Base-by-base conservation (phyloP, 441 rosid species). In the Adansonia madagascariensis region DNA sequence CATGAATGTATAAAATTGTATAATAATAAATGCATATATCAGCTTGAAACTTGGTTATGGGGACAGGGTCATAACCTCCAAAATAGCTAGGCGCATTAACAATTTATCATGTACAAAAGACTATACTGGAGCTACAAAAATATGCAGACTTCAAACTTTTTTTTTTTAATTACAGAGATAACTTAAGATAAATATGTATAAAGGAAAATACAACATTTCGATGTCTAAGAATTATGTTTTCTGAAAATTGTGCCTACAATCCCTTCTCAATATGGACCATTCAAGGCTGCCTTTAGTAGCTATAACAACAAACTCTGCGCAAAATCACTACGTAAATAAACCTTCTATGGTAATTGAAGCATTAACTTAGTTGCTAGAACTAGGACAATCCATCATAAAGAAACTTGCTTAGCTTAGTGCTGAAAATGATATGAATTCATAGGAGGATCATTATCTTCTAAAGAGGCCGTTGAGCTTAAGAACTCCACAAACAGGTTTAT, bases 11-110 rank as follows among this genome's bases (percentile, higher is more conserved):
- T 9, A 12, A 17, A 44, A 43, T 18, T 18, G 15, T 18, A 31
- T 31, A 31, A 43, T 15, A 17, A 39, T 18, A 43, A 41, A 66
- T 66, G 52, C 53, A 66, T 18, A 17, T 11, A 43, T 18, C 47
- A 44, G 17, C 53, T 44, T 10, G 1, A 17, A 44, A 15, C 22
- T 44, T 44, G 31, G 4, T 44, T 18, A 2, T 8, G 17, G 5
- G 74, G 52, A 50, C 61, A 27, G 5, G 74, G 52, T 70, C 61
- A 27, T 12, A 70, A 52, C 61, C 24, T 52, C 61, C 11, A 5
- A 61, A 12, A 70, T 49, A 70, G 17, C 11, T 14, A 50, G 22
- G 46, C 20, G 27, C 15, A 27, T 14, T 14, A 70, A 24, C 14
- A 70, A 70, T 15, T 49, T 8, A 22, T 70, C 46, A 24, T 8